Percentiles rank a stretch among this genome's conserved stretches.
Evolutionary conservation across 2,329 filamentous ascomycete species (phyloP).

Genomic region (Diaporthe sp.): DNA sequence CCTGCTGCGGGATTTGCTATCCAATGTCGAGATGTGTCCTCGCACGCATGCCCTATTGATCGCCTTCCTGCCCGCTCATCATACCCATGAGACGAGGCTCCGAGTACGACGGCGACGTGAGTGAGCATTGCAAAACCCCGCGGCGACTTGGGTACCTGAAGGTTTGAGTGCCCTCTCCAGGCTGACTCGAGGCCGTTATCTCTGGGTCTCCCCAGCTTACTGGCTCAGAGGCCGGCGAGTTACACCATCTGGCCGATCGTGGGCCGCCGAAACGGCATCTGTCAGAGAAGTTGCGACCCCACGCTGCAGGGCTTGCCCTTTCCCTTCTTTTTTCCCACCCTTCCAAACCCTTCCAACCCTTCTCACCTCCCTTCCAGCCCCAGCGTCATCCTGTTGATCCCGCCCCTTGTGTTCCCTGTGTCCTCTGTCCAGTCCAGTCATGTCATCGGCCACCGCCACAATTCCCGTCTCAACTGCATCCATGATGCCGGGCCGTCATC

Average conservation of each 20-base stretch:
- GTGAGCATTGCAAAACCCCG: conserved; percentile 5
- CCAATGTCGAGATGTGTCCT: neutral
- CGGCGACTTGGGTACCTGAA: neutral
- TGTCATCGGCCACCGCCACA: conserved; percentile 17
- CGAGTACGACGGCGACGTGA: neutral
- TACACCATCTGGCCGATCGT: conserved; percentile 36
- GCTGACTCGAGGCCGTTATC: conserved; percentile 24
- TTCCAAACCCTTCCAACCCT: neutral
- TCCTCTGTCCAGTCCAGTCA: neutral
- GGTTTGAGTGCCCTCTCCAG: neutral
- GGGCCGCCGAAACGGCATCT: conserved; percentile 32
- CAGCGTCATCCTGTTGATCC: conserved; percentile 22
- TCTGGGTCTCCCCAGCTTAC: neutral
- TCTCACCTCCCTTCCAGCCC: neutral
- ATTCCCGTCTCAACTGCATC: conserved; percentile 22
- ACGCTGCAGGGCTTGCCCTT: conserved; percentile 3
- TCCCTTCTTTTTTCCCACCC: neutral
- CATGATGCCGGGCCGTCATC: conserved; percentile 27
- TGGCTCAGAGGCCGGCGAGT: conserved; percentile 29
- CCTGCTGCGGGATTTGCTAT: conserved; percentile 6
- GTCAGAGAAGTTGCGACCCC: conserved; percentile 25
- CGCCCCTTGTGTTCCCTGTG: conserved; percentile 2
- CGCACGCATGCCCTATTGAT: neutral
- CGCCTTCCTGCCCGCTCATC: conserved; percentile 6
- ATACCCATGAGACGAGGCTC: conserved; percentile 16